A percentile compares a stretch with the other conserved stretches of the same genome.
These are phyloP conservation scores for Ogataea nakhonphanomensis DNA, from an alignment of 805 yeast species.

Conservation along the genomic window DNA sequence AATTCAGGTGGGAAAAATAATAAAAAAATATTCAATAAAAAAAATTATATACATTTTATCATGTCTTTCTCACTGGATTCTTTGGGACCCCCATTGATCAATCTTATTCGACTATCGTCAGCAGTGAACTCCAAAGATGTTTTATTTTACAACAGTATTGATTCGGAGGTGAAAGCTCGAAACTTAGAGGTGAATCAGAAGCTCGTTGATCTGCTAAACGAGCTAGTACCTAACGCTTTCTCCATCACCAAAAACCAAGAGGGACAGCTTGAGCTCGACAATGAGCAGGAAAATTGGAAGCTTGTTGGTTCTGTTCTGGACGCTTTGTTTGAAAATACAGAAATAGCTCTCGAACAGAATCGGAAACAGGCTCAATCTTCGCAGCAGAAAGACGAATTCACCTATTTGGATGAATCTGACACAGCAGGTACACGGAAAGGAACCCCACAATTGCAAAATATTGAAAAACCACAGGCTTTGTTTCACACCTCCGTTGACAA, in stretches of 20 bases:
- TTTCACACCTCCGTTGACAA: slow-evolving; percentile 62
- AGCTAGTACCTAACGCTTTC: slow-evolving; percentile 32
- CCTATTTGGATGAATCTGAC: slow-evolving; percentile 56
- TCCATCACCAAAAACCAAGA: slow-evolving; percentile 28
- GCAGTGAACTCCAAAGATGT: slow-evolving; percentile 77
- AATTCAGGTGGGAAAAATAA: slow-evolving; percentile 1
- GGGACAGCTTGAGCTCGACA: slow-evolving; percentile 25
- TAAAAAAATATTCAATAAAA: slow-evolving; percentile 1
- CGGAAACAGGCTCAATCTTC: slow-evolving; percentile 22
- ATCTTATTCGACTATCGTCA: slow-evolving; percentile 61
- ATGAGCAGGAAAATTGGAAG: slow-evolving; percentile 55
- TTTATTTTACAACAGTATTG: slow-evolving; percentile 67
- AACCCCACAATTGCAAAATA: slow-evolving; percentile 14
- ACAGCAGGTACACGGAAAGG: slow-evolving; percentile 13
- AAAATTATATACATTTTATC: background rate
- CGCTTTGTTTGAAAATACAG: slow-evolving; percentile 69
- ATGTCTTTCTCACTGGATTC: slow-evolving; percentile 21
- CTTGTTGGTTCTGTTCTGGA: slow-evolving; percentile 63
- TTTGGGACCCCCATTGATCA: slow-evolving; percentile 46
- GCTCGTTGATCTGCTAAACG: slow-evolving; percentile 45
- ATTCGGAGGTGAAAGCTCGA: slow-evolving; percentile 40
- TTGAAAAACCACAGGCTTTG: slow-evolving; percentile 61
- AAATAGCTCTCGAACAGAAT: slow-evolving; percentile 56
- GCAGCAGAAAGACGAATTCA: slow-evolving; percentile 29
- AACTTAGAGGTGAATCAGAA: slow-evolving; percentile 40